Base-by-base conservation (phyloP, 805 yeast species). In the Teunomyces stri region DNA sequence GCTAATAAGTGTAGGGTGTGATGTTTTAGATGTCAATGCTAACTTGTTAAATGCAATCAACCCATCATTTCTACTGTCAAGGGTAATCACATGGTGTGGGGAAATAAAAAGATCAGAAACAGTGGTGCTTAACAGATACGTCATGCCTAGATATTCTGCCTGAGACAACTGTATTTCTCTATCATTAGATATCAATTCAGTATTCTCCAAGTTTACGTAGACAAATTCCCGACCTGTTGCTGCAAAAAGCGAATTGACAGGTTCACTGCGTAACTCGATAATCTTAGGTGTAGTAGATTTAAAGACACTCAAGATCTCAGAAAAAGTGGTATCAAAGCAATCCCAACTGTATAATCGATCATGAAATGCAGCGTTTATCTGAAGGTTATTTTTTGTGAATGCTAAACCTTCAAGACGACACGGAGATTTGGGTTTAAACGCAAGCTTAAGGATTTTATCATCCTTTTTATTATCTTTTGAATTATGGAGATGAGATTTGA, bases 401-500 rank as follows among this genome's bases (percentile, higher is more conserved):
- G 35, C 37, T 11, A 45, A 35, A 10, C 42, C 37, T 16, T 31
- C 33, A 9, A 25, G 30, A 11, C 38, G 35, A n/a, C 34, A 33
- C 6, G 45, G 33, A 4, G 48, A 6, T 20, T 38, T 28, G 28
- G 49, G 39, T 21, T 59, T 61, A 48, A 57, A 68, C 0, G 65
- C 60, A 18, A 50, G 58, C 44, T 69, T 69, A 6, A 65, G 51
- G 40, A 56, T 58, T 46, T 65, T 69, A 43, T 71, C 75, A 42
- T 71, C 75, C 21, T 68, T 61, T 46, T 69, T 70, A 40, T 58
- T 63, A 6, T 55, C 61, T 13, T 58, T 59, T 2, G 56, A 51
- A 11, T 36, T 51, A 1, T 62, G 61, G 15, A 60, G 60, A 50
- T 70, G 73, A 6, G 58, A 47, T 39, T 65, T 66, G 16, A 70